Evolutionary conservation across 2,329 filamentous ascomycete species (phyloP).

Genomic region (Metarhizium sp.): DNA sequence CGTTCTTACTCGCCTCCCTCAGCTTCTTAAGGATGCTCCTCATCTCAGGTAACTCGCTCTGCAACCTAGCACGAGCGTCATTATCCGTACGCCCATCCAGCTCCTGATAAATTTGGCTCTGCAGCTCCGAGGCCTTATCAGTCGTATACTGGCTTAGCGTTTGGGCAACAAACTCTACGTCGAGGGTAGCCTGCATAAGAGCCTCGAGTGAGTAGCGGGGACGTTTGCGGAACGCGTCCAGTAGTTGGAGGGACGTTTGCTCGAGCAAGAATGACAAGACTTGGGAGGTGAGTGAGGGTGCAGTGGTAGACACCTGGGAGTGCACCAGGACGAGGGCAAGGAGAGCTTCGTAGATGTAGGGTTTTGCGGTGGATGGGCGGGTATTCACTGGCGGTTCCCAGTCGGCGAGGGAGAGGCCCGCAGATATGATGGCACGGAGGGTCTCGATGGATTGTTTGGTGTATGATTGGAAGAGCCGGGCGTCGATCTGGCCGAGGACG

Average conservation of each 20-base stretch:
- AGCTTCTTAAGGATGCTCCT: constrained; percentile 75
- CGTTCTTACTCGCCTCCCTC: constrained; percentile 70
- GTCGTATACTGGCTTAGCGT: constrained; percentile 86
- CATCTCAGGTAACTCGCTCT: constrained; percentile 86
- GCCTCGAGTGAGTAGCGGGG: constrained; percentile 64
- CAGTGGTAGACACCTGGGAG: constrained; percentile 76
- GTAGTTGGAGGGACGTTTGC: constrained; percentile 68
- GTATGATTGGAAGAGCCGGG: constrained; percentile 85
- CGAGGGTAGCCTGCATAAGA: constrained; percentile 93
- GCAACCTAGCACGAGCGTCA: constrained; percentile 67
- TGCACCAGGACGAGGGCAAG: constrained; percentile 84
- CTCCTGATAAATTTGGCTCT: constrained; percentile 86
- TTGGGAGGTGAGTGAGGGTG: constrained; percentile 64
- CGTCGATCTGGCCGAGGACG: constrained; percentile 82
- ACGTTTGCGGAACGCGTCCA: constrained; percentile 65
- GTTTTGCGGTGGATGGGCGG: constrained; percentile 65
- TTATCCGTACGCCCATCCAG: constrained; percentile 85
- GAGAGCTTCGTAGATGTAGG: constrained; percentile 84
- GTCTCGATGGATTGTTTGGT: constrained; percentile 64
- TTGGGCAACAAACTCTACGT: constrained; percentile 94
- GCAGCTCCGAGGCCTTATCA: constrained; percentile 68
- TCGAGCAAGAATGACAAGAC: constrained; percentile 84
- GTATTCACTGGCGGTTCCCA: constrained; percentile 56
- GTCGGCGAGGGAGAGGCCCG: constrained; percentile 58
- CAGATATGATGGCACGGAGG: constrained; percentile 60